phyloP scores from a whole-genome alignment of 148 eudicot species.

The Vaccinium darrowii region DNA sequence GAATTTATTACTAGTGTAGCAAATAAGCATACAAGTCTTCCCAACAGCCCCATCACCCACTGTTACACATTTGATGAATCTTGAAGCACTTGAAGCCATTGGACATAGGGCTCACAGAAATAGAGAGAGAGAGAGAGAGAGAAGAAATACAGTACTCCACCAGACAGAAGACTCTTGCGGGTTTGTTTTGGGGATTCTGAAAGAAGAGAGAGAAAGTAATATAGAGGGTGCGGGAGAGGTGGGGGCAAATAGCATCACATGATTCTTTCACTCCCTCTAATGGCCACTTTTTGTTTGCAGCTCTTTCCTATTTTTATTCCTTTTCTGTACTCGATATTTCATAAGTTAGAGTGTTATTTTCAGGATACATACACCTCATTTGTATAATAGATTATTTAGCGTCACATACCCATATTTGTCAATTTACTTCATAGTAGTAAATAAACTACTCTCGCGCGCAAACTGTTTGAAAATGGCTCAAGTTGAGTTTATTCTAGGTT shows the following conservation, averaged over 20 bases:
- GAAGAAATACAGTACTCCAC: background rate
- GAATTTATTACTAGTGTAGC: slow-evolving; percentile 81
- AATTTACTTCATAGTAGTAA: too few relatives aligned
- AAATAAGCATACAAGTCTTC: slow-evolving; percentile 83
- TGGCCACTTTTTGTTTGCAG: background rate
- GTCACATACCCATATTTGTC: too few relatives aligned
- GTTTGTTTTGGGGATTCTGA: background rate
- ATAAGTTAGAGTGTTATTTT: too few relatives aligned
- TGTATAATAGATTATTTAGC: too few relatives aligned
- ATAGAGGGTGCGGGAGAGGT: background rate
- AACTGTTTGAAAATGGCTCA: too few relatives aligned
- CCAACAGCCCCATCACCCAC: slow-evolving; percentile 93
- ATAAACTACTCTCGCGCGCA: too few relatives aligned
- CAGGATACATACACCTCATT: too few relatives aligned
- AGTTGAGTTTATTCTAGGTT: too few relatives aligned
- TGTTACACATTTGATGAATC: slow-evolving; percentile 83
- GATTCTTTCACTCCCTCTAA: slow-evolving; percentile 31
- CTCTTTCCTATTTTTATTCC: background rate
- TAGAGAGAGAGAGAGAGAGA: slow-evolving; percentile 3
- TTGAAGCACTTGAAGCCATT: slow-evolving; percentile 72
- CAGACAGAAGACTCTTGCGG: background rate
- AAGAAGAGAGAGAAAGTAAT: slow-evolving; percentile 22
- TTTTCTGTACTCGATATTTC: background rate
- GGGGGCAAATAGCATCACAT: slow-evolving; percentile 34
- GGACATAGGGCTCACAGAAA: background rate